Evolutionary conservation across 345 rosid genomes (phyloP).

Genomic region (Psidium friedrichsthalianum): DNA sequence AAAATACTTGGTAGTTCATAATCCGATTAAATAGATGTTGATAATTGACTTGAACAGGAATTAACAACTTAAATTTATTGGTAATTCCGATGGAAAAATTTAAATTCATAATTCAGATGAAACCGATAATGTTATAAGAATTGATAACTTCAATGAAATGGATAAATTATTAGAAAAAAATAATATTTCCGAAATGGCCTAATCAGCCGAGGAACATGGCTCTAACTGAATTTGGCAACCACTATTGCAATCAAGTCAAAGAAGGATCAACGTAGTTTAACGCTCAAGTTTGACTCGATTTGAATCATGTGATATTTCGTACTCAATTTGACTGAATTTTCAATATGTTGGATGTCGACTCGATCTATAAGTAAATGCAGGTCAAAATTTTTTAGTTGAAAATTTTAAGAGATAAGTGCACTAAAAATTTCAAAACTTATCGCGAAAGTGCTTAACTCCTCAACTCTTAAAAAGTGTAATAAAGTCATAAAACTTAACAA

Average conservation of each 20-base stretch:
- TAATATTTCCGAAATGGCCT: not conserved
- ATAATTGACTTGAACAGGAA: not conserved
- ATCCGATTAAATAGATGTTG: not conserved
- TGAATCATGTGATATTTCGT: not conserved
- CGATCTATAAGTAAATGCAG: not conserved
- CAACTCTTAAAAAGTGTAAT: too few relatives aligned
- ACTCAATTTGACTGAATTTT: not conserved
- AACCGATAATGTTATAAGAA: not conserved
- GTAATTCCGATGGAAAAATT: not conserved
- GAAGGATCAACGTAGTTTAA: not conserved
- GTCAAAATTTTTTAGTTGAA: not conserved
- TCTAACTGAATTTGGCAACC: not conserved
- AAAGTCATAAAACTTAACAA: too few relatives aligned
- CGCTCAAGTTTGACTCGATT: not conserved
- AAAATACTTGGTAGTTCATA: not conserved
- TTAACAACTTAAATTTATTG: not conserved
- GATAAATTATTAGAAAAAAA: not conserved
- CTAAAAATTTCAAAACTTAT: too few relatives aligned
- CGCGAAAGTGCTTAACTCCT: too few relatives aligned
- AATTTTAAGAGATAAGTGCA: too few relatives aligned
- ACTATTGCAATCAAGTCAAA: not conserved
- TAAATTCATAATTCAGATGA: not conserved
- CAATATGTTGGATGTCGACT: not conserved
- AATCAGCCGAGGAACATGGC: not conserved
- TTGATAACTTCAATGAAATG: not conserved